Evolutionary conservation across 2,329 filamentous ascomycete genomes (phyloP).

Genomic region (Cladosporium halotolerans): DNA sequence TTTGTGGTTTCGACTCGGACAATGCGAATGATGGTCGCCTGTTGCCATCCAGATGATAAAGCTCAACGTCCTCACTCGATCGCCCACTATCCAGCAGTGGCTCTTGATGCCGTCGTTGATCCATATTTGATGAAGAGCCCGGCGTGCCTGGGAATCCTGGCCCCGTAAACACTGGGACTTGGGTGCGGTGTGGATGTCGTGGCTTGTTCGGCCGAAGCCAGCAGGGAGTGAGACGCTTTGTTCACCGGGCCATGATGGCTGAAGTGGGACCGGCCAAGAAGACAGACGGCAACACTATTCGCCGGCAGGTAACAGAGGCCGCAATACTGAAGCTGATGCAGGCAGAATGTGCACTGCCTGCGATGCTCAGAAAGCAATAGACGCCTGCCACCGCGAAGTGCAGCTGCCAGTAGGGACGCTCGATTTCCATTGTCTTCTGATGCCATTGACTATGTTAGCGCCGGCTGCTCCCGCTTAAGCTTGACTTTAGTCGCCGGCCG

Average conservation of each 20-base stretch:
- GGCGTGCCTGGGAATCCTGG: background rate
- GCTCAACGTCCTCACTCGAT: slow-evolving; percentile 16
- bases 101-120: slow-evolving; percentile 13
- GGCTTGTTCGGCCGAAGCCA: slow-evolving; percentile 1
- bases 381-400: too few species aligned
- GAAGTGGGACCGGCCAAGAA: slow-evolving; percentile 9
- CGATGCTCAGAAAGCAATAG: too few species aligned
- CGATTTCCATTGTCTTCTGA: slow-evolving; percentile 6
- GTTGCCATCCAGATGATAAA: slow-evolving; percentile 16
- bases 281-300: background rate
- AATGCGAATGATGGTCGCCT: slow-evolving; percentile 15
- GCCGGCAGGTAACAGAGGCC: too few species aligned
- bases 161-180: background rate
- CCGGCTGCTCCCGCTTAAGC: too few species aligned
- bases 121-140: background rate
- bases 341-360: too few species aligned
- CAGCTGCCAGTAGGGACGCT: too few species aligned
- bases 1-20: background rate
- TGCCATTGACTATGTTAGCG: background rate
- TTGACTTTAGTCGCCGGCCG: too few species aligned
- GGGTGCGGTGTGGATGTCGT: slow-evolving; percentile 8
- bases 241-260: slow-evolving; percentile 5
- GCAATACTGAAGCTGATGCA: too few species aligned
- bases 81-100: slow-evolving; percentile 19
- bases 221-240: slow-evolving; percentile 10